Evolutionary conservation across 2,329 filamentous ascomycete genomes (phyloP).

Genomic region (Macroventuria anomochaeta): DNA sequence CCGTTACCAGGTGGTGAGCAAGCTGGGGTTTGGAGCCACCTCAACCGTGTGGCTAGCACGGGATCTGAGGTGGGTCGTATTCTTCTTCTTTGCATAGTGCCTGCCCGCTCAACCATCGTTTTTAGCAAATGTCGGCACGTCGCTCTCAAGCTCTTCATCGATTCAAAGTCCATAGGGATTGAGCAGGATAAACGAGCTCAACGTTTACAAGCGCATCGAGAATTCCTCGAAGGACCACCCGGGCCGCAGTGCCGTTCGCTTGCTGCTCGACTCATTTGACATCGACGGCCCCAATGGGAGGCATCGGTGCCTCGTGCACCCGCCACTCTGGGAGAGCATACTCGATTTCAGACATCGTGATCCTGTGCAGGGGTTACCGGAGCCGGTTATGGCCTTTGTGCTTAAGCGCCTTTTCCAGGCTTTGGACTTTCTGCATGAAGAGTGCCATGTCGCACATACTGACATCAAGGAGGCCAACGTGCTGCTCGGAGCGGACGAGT

Average conservation of each 20-base stretch:
- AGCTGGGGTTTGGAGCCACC: constrained; percentile 15
- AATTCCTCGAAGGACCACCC: constrained; percentile 28
- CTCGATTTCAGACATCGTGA: constrained; percentile 22
- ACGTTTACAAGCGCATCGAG: constrained; percentile 13
- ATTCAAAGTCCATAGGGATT: constrained; percentile 1
- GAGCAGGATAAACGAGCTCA: constrained; percentile 13
- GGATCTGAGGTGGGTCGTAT: constrained; percentile 15
- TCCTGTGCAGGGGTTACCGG: constrained; percentile 25
- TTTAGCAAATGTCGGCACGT: constrained; percentile 10
- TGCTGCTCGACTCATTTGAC: constrained; percentile 46
- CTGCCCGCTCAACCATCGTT: not conserved
- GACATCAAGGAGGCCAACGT: constrained; percentile 36
- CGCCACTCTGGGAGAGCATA: constrained; percentile 40
- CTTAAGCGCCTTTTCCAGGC: constrained; percentile 30
- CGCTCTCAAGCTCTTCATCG: constrained; percentile 13
- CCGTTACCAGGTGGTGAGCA: constrained; percentile 23
- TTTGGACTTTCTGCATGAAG: not conserved
- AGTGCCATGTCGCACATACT: not conserved
- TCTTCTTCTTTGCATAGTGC: not conserved
- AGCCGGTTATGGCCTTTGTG: constrained; percentile 28
- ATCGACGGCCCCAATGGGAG: constrained; percentile 37
- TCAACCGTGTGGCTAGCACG: constrained; percentile 23
- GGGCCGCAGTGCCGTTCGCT: constrained; percentile 40
- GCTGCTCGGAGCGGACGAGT: constrained; percentile 35
- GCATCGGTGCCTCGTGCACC: constrained; percentile 49